Percentiles rank a stretch among this genome's conserved stretches.
Evolutionary conservation across 306 rosid genomes (phyloP).

Genomic region (Vachellia collinsii): DNA sequence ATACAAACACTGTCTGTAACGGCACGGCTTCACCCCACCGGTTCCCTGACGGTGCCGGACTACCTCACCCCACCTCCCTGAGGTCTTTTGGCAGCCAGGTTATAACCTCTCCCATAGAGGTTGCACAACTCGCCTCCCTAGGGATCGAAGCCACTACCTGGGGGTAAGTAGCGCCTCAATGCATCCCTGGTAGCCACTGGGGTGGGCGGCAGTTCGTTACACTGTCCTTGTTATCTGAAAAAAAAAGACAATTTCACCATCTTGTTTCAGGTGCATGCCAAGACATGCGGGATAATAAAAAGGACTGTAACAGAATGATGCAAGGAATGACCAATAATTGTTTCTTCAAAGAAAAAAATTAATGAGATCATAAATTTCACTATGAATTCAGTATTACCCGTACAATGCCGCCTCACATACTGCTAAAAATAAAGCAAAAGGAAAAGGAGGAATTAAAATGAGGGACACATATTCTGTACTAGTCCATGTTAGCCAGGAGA

Average conservation of each 20-base stretch:
- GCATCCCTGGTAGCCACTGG: no score
- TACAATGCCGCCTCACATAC: constrained; percentile 18
- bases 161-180: no score
- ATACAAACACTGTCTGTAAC: no score
- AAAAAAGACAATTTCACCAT: constrained; percentile 10
- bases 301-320: background rate
- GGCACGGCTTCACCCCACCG: no score
- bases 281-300: background rate
- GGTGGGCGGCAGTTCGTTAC: no score
- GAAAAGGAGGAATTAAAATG: constrained; percentile 4
- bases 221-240: constrained; percentile 40
- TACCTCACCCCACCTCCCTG: no score
- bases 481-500: constrained; percentile 9
- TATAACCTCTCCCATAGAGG: no score
- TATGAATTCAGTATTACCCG: constrained; percentile 7
- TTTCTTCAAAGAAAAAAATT: background rate
- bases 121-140: no score
- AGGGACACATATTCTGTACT: constrained; percentile 17
- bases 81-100: no score
- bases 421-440: constrained; percentile 12
- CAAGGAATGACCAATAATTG: constrained; percentile 7
- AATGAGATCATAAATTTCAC: constrained; percentile 8
- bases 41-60: no score
- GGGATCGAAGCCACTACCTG: no score
- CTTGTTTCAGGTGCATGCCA: constrained; percentile 1